Base-by-base conservation (phyloP, 495 filamentous ascomycete genomes). In the Cercophora newfieldiana region DNA sequence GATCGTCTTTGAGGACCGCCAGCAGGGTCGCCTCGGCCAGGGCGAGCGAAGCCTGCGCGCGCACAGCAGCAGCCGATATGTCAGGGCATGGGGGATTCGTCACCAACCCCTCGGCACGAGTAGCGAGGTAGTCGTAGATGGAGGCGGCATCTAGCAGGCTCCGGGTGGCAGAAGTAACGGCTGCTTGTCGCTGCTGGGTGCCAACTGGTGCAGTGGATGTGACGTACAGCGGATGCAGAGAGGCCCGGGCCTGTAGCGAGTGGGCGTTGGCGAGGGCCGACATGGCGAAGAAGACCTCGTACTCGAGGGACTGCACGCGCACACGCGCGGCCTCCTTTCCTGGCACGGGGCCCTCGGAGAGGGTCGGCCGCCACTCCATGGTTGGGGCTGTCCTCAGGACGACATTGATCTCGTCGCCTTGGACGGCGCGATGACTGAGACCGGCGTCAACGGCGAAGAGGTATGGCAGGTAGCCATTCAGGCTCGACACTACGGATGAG, bases 1-100 rank as follows among this genome's bases (percentile, higher is more conserved):
- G 92, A 72, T 99, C 95, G 69, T 97, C 94, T 70, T 97, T 97
- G 29, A 94, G 76, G 0, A 97, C 92, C 2, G 92, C 91, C 1
- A 97, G 82, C 6, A 98, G 84, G 0, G 94, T 97, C 0, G 95
- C 94, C 74, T 97, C 93, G 0, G 92, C 91, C 12, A 96, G 78
- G 0, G 93, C 89, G 6, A 97, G 82, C 1, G 84, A 85, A 14
- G 88, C 82, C 26, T 97, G 82, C 5, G 92, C 92, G 0, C 83
- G 81, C n/a, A 93, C 85, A 3, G 87, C 83, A 0, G 86, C 74
- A 1, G 87, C 80, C 30, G 86, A 78, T 33, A 95, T 85, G 71
- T 97, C 93, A 0, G 75, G 61, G 63, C 78, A 83, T 12, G 83
- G 80, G 10, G 79, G 68, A 18, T 50, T 47, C 12, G 72, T 70